Evolutionary conservation across 768 basidiomycete genomes (phyloP), one percentile per base, ranked within the genome.

Genomic region (Cystofilobasidium capitatum): DNA sequence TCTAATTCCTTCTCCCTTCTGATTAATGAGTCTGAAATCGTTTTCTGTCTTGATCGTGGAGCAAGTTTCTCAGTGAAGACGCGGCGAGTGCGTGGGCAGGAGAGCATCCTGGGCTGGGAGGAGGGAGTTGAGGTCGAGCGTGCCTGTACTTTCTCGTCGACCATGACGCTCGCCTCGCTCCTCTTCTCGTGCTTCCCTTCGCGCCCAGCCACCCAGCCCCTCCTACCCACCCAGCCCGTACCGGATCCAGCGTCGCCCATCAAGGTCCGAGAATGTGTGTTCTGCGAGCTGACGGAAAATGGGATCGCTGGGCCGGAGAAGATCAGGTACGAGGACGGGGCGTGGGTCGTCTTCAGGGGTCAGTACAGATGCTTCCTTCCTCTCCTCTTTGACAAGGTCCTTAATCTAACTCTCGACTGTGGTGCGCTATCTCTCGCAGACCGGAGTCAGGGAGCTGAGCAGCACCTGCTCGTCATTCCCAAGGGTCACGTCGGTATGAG

Each of bases 401-500:
- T 22, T 49, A 2, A 55, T 26, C 31, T 33, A 31, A 55, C 31
- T n/a, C n/a, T n/a, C n/a, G 10, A 55, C 31, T 5, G 51, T 31
- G 1, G 14, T 13, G 17, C 33, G n/a, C 8, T 2, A 49, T 10
- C 40, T 42, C 10, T 20, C 20, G 40, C 47, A 55, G 65, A 66
- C 26, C 44, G 65, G 2, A 59, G 57, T 12, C 24, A 10, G 36
- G 58, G 65, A 10, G 65, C 55, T 0, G 17, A 17, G 3, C 65
- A 66, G 47, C 65, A 66, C 26, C 17, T 66, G 44, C 45, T 66
- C 5, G 58, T 58, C 29, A 66, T 66, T 12, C 65, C 65, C 0
- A 58, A 45, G 35, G 58, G 45, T 39, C 58, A 66, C 24, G 33
- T 64, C 14, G 51, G 63, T 64, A 0, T 16, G 63, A 13, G n/a